These are phyloP conservation scores for Marasmius sp. DNA, from an alignment of 1,284 basidiomycete genomes.

Conservation along the genomic window DNA sequence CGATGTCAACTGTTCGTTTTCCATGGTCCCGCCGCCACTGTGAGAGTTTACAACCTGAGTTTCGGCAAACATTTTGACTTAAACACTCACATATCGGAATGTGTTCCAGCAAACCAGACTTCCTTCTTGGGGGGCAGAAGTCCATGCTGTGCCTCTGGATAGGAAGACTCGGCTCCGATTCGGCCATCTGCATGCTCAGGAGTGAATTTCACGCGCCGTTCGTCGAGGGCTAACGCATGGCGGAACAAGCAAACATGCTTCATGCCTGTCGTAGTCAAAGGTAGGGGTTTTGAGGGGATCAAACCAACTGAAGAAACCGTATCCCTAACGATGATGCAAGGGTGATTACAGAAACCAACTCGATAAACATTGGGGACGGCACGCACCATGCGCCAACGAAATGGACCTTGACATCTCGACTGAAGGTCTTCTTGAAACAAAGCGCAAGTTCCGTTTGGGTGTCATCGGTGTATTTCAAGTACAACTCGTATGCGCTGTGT, in stretches of 20 bases:
- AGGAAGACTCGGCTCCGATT: no score
- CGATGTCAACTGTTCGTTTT: no score
- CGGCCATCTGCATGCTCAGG: slow-evolving; percentile 29
- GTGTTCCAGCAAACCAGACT: slow-evolving; percentile 8
- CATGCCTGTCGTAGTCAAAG: slow-evolving; percentile 18
- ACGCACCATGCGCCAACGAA: slow-evolving; percentile 43
- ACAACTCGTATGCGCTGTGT: slow-evolving; percentile 31
- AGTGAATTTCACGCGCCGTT: slow-evolving; percentile 36
- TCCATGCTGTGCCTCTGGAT: no score
- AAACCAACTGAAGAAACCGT: slow-evolving; percentile 27
- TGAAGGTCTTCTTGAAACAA: slow-evolving; percentile 30
- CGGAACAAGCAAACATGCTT: slow-evolving; percentile 26
- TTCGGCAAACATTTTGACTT: no score
- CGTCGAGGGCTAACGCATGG: slow-evolving; percentile 33
- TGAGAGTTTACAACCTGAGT: no score
- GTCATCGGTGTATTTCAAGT: slow-evolving; percentile 4
- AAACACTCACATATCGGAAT: slow-evolving; percentile 8
- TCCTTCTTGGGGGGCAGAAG: background rate
- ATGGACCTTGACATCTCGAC: slow-evolving; percentile 27
- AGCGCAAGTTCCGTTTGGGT: no score
- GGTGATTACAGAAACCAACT: no score
- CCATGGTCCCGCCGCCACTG: no score
- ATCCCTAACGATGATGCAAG: no score
- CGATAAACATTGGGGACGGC: no score
- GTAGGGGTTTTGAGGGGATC: slow-evolving; percentile 17